Conservation (phyloP, 2,329 filamentous ascomycete species). For the Botrytis pseudocinerea region DNA sequence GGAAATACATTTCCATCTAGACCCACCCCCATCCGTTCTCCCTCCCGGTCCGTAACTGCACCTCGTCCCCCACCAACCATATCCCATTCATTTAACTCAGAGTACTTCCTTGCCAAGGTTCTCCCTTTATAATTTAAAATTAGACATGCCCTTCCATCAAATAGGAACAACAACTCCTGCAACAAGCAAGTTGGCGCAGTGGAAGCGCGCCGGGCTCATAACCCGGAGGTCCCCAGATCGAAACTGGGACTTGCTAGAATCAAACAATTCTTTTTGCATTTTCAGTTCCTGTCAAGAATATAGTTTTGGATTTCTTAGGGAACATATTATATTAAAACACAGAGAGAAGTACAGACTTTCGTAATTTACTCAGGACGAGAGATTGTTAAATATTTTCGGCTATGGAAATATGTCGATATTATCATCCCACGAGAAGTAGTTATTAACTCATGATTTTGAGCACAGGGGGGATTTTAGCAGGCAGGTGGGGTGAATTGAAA, state of each 20-base stretch:
- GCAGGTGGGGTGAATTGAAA: not conserved
- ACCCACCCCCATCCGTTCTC: not conserved
- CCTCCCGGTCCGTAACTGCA: not conserved
- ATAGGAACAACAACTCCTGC: not conserved
- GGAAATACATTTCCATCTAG: not conserved
- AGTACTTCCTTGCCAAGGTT: not conserved
- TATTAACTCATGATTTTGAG: not conserved
- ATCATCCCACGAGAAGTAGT: not conserved
- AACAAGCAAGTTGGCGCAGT: constrained; percentile 43
- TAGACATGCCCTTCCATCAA: fast-evolving
- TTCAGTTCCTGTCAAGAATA: not conserved
- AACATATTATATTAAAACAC: not conserved
- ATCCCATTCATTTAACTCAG: not conserved
- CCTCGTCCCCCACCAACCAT: constrained; percentile 1
- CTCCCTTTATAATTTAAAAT: not conserved
- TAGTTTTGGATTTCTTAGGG: not conserved
- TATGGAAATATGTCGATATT: fast-evolving
- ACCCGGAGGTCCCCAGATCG: constrained; percentile 44
- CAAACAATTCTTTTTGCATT: not conserved
- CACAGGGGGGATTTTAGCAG: not conserved
- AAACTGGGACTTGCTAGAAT: constrained; percentile 35
- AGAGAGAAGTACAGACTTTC: not conserved
- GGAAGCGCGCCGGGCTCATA: constrained; percentile 45
- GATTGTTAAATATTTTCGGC: not conserved
- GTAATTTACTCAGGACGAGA: not conserved